Evolutionary conservation across 2,329 filamentous ascomycete species (phyloP).

Genomic region (Onygenales sp.): DNA sequence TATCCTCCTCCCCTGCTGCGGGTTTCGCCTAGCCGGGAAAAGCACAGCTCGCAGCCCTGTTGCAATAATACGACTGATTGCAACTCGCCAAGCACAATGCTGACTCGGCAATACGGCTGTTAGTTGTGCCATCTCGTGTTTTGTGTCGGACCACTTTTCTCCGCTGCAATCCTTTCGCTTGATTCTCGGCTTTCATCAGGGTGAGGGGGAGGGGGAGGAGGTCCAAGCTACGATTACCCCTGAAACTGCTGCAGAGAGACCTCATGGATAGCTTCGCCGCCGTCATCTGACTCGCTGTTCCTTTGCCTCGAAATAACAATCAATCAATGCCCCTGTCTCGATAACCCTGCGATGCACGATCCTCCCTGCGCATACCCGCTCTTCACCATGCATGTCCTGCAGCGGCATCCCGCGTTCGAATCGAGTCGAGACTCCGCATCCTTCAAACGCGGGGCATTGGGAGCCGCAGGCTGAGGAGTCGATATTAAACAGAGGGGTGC

Average conservation of each 20-base stretch:
- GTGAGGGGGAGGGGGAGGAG: neutral
- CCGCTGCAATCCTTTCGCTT: neutral
- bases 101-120: too few species aligned
- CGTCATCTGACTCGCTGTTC: too few species aligned
- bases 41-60: too few species aligned
- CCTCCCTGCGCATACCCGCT: neutral
- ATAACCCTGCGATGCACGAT: neutral
- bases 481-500: neutral
- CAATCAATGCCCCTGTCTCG: neutral
- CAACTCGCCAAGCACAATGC: too few species aligned
- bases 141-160: too few species aligned
- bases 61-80: too few species aligned
- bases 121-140: too few species aligned
- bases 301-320: too few species aligned
- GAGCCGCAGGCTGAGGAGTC: neutral
- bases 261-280: too few species aligned
- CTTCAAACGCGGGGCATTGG: neutral
- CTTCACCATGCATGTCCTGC: slow-evolving; percentile 1
- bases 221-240: neutral
- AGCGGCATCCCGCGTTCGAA: neutral
- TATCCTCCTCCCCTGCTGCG: neutral
- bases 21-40: too few species aligned
- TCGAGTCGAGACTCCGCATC: neutral
- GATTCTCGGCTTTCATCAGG: neutral
- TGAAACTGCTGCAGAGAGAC: neutral